Conservation (phyloP, 495 filamentous ascomycete species). For the Penicillium coprophilum region DNA sequence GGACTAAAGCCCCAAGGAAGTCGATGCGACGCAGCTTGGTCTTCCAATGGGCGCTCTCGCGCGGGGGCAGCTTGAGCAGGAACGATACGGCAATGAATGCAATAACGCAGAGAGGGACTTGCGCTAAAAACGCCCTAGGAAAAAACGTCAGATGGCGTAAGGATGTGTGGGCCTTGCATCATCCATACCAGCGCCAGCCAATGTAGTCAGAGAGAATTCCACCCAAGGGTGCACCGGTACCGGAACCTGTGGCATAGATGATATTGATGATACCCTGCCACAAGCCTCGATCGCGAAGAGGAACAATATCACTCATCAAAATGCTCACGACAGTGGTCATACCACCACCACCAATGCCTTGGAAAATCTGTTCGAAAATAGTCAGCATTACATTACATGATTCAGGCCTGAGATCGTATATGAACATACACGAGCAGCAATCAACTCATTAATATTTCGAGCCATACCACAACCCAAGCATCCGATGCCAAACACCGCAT, state of each 20-base stretch:
- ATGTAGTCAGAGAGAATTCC: constrained; percentile 73
- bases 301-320: constrained; percentile 73
- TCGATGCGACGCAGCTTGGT: constrained; percentile 72
- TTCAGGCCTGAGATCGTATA: neutral
- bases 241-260: constrained; percentile 69
- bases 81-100: constrained; percentile 65
- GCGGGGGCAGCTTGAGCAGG: constrained; percentile 59
- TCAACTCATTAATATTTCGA: constrained; percentile 66
- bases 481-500: constrained; percentile 71
- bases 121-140: constrained; percentile 65
- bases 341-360: constrained; percentile 80
- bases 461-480: constrained; percentile 72
- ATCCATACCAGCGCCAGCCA: constrained; percentile 75
- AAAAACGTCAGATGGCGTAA: constrained; percentile 13
- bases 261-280: constrained; percentile 87
- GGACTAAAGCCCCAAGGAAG: constrained; percentile 70
- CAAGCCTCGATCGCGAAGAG: constrained; percentile 71
- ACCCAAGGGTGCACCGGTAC: constrained; percentile 67
- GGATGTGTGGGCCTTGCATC: neutral
- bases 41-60: constrained; percentile 57
- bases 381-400: neutral
- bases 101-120: constrained; percentile 66
- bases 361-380: constrained; percentile 44
- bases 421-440: constrained; percentile 57
- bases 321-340: constrained; percentile 83